Conservation (phyloP, 2,329 filamentous ascomycete genomes). For the Trematosphaeria pertusa region DNA sequence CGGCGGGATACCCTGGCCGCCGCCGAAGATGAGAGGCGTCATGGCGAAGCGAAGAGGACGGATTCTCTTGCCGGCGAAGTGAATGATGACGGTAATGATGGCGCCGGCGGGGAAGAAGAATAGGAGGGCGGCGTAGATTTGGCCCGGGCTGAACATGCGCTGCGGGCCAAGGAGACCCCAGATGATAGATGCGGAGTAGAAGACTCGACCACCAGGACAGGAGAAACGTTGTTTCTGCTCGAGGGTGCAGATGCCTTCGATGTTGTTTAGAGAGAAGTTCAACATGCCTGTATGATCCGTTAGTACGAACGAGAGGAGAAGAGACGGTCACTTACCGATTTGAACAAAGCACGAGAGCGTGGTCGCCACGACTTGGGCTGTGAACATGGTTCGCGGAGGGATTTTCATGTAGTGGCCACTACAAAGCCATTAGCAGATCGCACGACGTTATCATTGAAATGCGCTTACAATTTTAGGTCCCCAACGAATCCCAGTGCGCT, state of each 20-base stretch:
- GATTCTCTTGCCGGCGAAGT: constrained; percentile 58
- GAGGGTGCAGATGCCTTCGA: constrained; percentile 53
- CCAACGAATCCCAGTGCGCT: constrained; percentile 23
- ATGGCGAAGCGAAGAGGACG: constrained; percentile 63
- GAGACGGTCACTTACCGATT: constrained; percentile 45
- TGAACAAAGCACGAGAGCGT: constrained; percentile 38
- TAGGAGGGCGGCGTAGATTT: constrained; percentile 68
- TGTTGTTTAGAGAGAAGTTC: constrained; percentile 57
- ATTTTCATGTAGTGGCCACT: constrained; percentile 55
- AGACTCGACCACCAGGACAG: constrained; percentile 68
- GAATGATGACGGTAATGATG: constrained; percentile 60
- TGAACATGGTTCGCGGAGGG: constrained; percentile 59
- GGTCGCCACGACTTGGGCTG: constrained; percentile 59
- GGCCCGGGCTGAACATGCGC: constrained; percentile 68
- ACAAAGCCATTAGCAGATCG: constrained; percentile 5
- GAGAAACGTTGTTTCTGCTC: constrained; percentile 58
- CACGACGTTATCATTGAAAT: not conserved
- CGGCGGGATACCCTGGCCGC: constrained; percentile 64
- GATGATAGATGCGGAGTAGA: constrained; percentile 71
- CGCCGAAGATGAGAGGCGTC: constrained; percentile 69
- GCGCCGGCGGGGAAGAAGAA: constrained; percentile 66
- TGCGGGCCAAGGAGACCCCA: constrained; percentile 71
- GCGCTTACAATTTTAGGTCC: constrained; percentile 26
- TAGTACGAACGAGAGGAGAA: not conserved
- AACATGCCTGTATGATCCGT: constrained; percentile 50